Percentiles rank a stretch among this genome's conserved stretches.
Evolutionary conservation across 1,284 basidiomycete genomes (phyloP).

Genomic region (Ustilago cynodontis): DNA sequence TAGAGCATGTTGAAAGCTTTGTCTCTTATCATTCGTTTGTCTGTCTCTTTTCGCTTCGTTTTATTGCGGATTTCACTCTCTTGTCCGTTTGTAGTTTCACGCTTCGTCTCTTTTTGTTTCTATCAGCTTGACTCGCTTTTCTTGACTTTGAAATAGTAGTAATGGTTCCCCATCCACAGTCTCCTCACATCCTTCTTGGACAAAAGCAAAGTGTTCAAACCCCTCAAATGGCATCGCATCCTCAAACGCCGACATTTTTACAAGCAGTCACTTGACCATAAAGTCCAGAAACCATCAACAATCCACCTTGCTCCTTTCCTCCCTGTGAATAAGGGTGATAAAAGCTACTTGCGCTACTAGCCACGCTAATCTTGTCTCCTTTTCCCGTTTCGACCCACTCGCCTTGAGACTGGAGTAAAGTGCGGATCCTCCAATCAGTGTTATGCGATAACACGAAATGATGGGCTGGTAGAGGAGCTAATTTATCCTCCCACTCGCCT

Average conservation of each 20-base stretch:
- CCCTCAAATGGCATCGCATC: neutral
- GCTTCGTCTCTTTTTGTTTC: neutral
- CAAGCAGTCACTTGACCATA: slow-evolving; percentile 23
- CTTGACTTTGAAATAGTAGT: slow-evolving; percentile 13
- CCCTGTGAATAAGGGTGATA: slow-evolving; percentile 3
- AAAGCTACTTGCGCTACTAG: slow-evolving; percentile 18
- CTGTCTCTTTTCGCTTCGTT: slow-evolving; percentile 3
- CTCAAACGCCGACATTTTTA: slow-evolving; percentile 21
- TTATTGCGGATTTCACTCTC: neutral
- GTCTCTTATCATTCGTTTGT: neutral
- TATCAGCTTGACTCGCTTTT: neutral
- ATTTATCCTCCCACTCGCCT: slow-evolving; percentile 8
- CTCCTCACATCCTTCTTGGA: neutral
- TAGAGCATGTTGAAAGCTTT: neutral
- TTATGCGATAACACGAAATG: slow-evolving; percentile 20
- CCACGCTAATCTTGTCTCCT: neutral
- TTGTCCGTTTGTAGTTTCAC: neutral
- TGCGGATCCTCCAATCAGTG: slow-evolving; percentile 2
- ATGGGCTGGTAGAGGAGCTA: slow-evolving; percentile 21
- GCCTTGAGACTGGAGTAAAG: slow-evolving; percentile 24
- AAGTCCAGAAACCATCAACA: slow-evolving; percentile 35
- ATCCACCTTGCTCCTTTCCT: neutral
- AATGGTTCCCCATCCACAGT: slow-evolving; percentile 13
- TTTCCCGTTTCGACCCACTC: neutral
- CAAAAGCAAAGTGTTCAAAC: neutral